Evolutionary conservation across 345 rosid genomes (phyloP), one percentile per base, ranked within the genome.

Genomic region (Cardamine resedifolia): DNA sequence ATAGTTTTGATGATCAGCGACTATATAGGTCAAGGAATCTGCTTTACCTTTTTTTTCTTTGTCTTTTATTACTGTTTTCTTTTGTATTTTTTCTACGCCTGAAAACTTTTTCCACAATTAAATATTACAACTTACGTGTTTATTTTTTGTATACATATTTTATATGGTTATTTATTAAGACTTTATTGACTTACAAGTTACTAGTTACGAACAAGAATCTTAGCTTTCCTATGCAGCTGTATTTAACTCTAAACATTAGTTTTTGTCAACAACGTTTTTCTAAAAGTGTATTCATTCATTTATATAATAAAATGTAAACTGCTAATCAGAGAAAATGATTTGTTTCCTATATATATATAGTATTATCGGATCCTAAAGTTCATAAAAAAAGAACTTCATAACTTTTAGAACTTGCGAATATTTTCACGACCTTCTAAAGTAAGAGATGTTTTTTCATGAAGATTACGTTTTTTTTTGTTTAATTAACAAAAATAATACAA

Each of bases 171-270:
- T 65, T 66, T 24, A 65, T 57, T 30, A 31, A 14, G 57, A 65
- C 62, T 74, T 74, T 74, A n/a, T 68, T 68, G 74, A 74, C 78
- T 74, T 66, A 9, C n/a, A 62, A 48, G 73, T 36, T 47, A 62
- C 60, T 36, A 26, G 51, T 50, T 45, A 64, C 49, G 21, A 73
- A 73, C 66, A 56, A 39, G 77, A 65, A 65, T 73, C 77, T 64
- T 65, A 57, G 58, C 62, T 72, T 63, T 8, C 26, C 28, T 30
- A 50, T 34, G 48, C 57, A 65, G 33, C 62, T 73, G 30, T 55
- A 26, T 24, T 33, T 38, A 21, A 59, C 43, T 16, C n/a, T 26
- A 71, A 59, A 50, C 68, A 26, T 62, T 20, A 21, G 23, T 28
- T 71, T 60, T 24, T 71, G 61, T 62, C 34, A 38, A 38, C 51